A percentile compares a stretch with the other conserved stretches of the same genome.
Conservation (phyloP, 108 stramenopile genomes). For the Cyclotella atomus region DNA sequence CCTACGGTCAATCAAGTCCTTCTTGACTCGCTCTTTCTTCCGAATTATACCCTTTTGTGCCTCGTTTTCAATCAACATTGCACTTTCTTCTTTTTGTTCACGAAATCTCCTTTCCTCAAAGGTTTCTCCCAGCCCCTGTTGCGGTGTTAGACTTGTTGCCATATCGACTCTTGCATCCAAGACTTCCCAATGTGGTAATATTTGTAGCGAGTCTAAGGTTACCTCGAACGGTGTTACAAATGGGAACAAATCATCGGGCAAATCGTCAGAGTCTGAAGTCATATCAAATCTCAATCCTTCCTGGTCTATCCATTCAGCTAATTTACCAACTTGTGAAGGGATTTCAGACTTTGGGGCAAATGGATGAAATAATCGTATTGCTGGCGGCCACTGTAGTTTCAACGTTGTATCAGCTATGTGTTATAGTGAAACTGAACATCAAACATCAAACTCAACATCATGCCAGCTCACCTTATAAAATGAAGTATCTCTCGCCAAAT, state of each 20-base stretch:
- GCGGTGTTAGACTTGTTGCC: conserved; percentile 32
- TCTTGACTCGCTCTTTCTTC: conserved; percentile 40
- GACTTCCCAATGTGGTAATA: conserved; percentile 71
- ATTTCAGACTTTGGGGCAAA: conserved; percentile 44
- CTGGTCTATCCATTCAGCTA: conserved; percentile 71
- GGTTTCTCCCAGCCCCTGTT: conserved; percentile 16
- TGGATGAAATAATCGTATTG: conserved; percentile 83
- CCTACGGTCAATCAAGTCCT: conserved; percentile 1
- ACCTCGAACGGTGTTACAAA: conserved; percentile 62
- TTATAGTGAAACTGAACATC: background rate
- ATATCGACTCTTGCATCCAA: conserved; percentile 46
- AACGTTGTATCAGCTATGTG: background rate
- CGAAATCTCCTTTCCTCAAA: conserved; percentile 25
- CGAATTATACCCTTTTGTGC: too few species aligned
- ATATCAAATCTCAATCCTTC: conserved; percentile 5
- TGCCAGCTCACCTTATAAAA: conserved; percentile 37
- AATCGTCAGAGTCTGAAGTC: background rate
- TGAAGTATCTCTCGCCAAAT: conserved; percentile 67
- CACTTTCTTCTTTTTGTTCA: conserved; percentile 46
- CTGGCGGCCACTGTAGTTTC: conserved; percentile 69
- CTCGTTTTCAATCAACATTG: conserved; percentile 57
- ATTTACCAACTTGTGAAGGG: conserved; percentile 53
- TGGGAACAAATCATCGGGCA: background rate
- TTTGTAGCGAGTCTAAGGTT: conserved; percentile 68
- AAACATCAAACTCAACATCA: background rate